Conservation (phyloP, 1,139 yeast species). For the Candida buenavistaensis region DNA sequence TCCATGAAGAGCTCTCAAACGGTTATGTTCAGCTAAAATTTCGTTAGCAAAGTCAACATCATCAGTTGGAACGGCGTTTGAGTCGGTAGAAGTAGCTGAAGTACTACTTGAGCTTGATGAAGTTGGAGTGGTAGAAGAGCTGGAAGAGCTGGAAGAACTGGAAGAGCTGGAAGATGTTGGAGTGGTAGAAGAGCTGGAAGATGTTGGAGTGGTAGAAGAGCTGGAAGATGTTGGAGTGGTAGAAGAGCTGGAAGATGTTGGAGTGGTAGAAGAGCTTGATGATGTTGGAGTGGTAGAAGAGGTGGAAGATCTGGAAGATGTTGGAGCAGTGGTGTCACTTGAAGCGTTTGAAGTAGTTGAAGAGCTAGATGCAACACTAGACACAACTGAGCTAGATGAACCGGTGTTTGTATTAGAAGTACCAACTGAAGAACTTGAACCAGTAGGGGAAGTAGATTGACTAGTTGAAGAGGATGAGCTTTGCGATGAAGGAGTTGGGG, state of each 20-base stretch:
- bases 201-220: conserved; percentile 19
- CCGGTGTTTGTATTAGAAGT: conserved; percentile 2
- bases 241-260: conserved; percentile 15
- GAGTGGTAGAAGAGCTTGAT: conserved; percentile 11
- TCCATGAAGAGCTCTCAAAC: conserved; percentile 54
- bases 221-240: conserved; percentile 18
- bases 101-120: too few relatives aligned
- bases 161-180: conserved; percentile 14
- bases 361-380: too few relatives aligned
- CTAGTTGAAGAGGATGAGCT: conserved; percentile 18
- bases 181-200: conserved; percentile 22
- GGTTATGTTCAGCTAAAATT: conserved; percentile 52
- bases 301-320: conserved; percentile 2
- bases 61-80: conserved; percentile 10
- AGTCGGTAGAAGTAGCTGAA: conserved; percentile 9
- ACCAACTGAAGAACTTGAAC: background rate
- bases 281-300: conserved; percentile 23
- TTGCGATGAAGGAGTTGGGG: conserved; percentile 20
- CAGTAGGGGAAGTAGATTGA: conserved; percentile 15
- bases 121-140: conserved; percentile 20
- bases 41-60: conserved; percentile 25
- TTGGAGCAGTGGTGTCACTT: conserved; percentile 18
- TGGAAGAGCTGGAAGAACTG: conserved; percentile 15
- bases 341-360: too few relatives aligned
- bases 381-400: conserved; percentile 19